Conservation (phyloP, 2,329 filamentous ascomycete species). For the Bipolaris sorokiniana region DNA sequence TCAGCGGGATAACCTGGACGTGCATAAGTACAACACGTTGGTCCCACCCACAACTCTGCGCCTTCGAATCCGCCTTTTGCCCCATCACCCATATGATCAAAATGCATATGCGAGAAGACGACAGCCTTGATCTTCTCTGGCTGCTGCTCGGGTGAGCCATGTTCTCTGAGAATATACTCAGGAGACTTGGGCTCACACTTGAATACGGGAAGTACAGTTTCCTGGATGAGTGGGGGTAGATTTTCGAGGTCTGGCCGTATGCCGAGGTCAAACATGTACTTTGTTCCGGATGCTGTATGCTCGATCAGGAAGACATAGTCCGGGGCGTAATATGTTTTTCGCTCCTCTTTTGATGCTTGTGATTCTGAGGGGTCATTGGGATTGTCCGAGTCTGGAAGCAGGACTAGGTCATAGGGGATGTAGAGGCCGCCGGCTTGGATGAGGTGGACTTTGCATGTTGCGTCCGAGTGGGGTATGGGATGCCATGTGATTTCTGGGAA, state of each 20-base stretch:
- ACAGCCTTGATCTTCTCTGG: conserved; percentile 51
- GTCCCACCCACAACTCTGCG: conserved; percentile 51
- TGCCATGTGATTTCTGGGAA: conserved; percentile 30
- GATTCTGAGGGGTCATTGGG: conserved; percentile 48
- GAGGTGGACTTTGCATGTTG: conserved; percentile 41
- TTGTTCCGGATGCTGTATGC: conserved; percentile 37
- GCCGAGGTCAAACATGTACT: conserved; percentile 62
- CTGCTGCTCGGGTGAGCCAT: conserved; percentile 38
- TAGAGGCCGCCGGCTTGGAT: conserved; percentile 51
- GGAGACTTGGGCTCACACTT: conserved; percentile 41
- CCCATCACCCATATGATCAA: conserved; percentile 51
- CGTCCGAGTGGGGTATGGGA: conserved; percentile 28
- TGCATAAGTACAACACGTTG: conserved; percentile 41
- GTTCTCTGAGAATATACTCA: conserved; percentile 34
- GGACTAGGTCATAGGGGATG: conserved; percentile 55
- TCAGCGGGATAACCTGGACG: conserved; percentile 39
- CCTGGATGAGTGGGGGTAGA: conserved; percentile 49
- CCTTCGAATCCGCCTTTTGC: conserved; percentile 43
- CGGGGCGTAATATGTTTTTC: conserved; percentile 32
- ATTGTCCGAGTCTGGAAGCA: conserved; percentile 53
- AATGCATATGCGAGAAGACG: conserved; percentile 50
- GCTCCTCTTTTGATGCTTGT: conserved; percentile 42
- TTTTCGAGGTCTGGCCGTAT: conserved; percentile 55
- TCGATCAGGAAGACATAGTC: conserved; percentile 44
- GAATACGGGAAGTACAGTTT: conserved; percentile 52